Conservation (phyloP, 148 eudicot genomes). For the Vaccinium macrocarpon region DNA sequence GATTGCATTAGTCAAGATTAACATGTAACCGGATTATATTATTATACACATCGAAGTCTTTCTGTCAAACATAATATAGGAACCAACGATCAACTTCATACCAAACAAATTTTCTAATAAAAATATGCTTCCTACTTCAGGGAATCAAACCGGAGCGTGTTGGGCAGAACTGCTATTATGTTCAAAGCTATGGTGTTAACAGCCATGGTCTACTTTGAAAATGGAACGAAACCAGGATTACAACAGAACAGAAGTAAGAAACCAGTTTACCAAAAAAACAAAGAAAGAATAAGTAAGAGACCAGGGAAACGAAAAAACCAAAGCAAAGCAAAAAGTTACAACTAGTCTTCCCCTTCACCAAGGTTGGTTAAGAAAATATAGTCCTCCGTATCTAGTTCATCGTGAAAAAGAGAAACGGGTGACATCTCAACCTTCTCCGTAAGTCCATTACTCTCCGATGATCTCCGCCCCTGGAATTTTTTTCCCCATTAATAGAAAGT, state of each 20-base stretch:
- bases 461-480: constrained; percentile 60
- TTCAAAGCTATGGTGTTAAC: background rate
- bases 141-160: background rate
- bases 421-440: constrained; percentile 30
- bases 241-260: background rate
- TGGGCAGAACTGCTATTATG: background rate
- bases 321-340: background rate
- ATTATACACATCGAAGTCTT: background rate
- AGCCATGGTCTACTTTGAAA: background rate
- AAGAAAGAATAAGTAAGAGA: too few relatives aligned
- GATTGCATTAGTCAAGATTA: background rate
- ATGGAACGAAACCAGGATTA: background rate
- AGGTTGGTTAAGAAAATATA: constrained; percentile 67
- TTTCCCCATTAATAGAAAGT: background rate
- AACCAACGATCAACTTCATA: background rate
- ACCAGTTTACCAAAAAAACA: background rate
- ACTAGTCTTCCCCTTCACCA: constrained; percentile 36
- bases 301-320: background rate
- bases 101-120: background rate
- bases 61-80: background rate
- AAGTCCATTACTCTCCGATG: constrained; percentile 26
- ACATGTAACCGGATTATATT: background rate
- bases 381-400: constrained; percentile 84
- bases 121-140: background rate
- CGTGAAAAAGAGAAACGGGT: constrained; percentile 56